Evolutionary conservation across 2,329 filamentous ascomycete species (phyloP).

Genomic region (Parastagonospora nodorum): DNA sequence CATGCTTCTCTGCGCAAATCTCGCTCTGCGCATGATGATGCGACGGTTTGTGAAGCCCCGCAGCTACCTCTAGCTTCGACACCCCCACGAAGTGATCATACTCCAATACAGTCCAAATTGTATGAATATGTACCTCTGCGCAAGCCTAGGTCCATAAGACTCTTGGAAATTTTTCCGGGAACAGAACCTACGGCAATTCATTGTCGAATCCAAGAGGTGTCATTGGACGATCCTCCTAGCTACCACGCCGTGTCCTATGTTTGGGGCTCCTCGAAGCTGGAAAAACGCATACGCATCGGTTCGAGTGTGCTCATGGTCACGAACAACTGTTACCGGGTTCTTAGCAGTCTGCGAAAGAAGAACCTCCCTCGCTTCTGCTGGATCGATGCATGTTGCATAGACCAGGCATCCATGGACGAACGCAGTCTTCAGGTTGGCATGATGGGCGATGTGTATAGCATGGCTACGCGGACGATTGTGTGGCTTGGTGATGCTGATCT

Average conservation of each 20-base stretch:
- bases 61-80: no score
- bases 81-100: no score
- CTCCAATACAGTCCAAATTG: no score
- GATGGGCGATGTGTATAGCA: constrained; percentile 16
- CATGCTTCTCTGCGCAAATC: no score
- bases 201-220: constrained; percentile 14
- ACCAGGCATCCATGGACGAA: constrained; percentile 12
- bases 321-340: not conserved
- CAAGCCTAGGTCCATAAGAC: no score
- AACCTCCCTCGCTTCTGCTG: not conserved
- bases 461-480: constrained; percentile 7
- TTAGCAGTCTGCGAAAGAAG: not conserved
- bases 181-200: no score
- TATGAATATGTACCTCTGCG: no score
- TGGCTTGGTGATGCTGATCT: not conserved
- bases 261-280: not conserved
- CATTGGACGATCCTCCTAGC: constrained; percentile 6
- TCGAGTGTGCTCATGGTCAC: not conserved
- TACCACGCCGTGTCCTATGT: constrained; percentile 1
- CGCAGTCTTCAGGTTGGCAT: constrained; percentile 12
- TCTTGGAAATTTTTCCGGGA: no score
- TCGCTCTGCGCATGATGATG: no score
- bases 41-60: no score
- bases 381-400: constrained; percentile 1
- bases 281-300: not conserved